phyloP scores from a whole-genome alignment of 129 eudicot genomes.

The Pseudognaphalium luteoalbum region DNA sequence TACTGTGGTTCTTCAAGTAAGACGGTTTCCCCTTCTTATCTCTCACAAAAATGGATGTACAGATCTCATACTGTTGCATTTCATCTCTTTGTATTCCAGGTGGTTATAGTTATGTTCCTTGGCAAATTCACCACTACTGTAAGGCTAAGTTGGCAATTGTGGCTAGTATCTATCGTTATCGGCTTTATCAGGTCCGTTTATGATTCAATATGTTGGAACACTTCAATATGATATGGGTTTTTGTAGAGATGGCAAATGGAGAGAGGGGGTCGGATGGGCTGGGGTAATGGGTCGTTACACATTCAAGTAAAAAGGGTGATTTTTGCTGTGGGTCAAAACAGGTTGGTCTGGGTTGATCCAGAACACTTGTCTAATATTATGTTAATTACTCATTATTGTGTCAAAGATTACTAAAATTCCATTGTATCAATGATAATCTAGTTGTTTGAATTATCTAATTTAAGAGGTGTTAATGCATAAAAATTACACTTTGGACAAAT shows the following conservation, averaged over 20 bases:
- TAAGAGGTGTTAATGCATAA: too few species aligned
- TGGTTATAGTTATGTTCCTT: slow-evolving; percentile 71
- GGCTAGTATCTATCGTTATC: slow-evolving; percentile 74
- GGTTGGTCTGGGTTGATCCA: not conserved
- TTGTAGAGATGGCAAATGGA: too few species aligned
- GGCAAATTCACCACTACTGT: slow-evolving; percentile 79
- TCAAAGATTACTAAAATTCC: too few species aligned
- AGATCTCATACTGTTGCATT: not conserved
- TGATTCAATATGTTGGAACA: not conserved
- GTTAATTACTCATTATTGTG: too few species aligned
- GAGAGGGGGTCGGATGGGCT: not conserved
- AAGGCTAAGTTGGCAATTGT: slow-evolving; percentile 77
- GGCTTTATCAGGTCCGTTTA: slow-evolving; percentile 70
- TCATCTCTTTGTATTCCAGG: slow-evolving; percentile 36
- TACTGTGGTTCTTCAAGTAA: slow-evolving; percentile 74
- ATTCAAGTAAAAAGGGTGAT: not conserved
- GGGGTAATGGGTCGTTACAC: not conserved
- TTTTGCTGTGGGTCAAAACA: not conserved
- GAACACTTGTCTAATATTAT: not conserved
- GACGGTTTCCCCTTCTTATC: not conserved
- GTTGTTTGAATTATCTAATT: not conserved
- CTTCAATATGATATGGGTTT: not conserved
- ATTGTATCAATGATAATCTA: not conserved
- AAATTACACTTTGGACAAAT: too few species aligned
- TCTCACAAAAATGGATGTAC: not conserved